Evolutionary conservation across 2,329 filamentous ascomycete species (phyloP).

Genomic region (Rutstroemia sydowiana): DNA sequence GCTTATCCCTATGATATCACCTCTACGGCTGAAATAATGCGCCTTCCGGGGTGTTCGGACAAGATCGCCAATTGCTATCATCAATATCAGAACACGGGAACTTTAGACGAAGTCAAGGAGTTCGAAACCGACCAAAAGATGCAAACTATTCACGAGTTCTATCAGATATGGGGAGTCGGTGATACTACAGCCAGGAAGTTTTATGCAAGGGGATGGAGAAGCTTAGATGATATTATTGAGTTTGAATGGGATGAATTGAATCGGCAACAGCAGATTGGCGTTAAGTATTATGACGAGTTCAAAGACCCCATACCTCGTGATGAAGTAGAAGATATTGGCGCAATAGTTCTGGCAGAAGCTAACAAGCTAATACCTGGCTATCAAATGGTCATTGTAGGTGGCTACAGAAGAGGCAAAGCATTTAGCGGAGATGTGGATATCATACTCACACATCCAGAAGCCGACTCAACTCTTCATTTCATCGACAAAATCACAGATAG

Average conservation of each 20-base stretch:
- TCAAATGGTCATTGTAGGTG: slow-evolving; percentile 56
- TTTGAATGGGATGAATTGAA: slow-evolving; percentile 68
- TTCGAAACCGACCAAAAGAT: slow-evolving; percentile 54
- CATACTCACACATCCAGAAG: slow-evolving; percentile 71
- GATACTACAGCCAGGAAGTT: slow-evolving; percentile 75
- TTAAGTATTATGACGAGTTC: slow-evolving; percentile 92
- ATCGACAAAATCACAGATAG: slow-evolving; percentile 61
- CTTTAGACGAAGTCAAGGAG: slow-evolving; percentile 55
- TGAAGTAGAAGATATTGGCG: slow-evolving; percentile 66
- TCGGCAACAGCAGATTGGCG: slow-evolving; percentile 82
- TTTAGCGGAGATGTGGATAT: slow-evolving; percentile 78
- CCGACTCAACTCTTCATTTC: slow-evolving; percentile 60
- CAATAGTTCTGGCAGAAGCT: slow-evolving; percentile 58
- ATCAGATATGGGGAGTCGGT: slow-evolving; percentile 88
- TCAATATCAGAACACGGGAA: slow-evolving; percentile 59
- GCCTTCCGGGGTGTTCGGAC: slow-evolving; percentile 69
- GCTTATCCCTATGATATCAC: slow-evolving; percentile 57
- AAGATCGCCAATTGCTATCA: slow-evolving; percentile 74
- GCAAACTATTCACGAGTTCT: slow-evolving; percentile 64
- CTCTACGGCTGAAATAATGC: slow-evolving; percentile 34
- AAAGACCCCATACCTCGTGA: slow-evolving; percentile 58
- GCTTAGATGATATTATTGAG: slow-evolving; percentile 80
- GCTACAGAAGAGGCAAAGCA: slow-evolving; percentile 58
- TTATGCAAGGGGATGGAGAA: slow-evolving; percentile 70
- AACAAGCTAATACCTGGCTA: slow-evolving; percentile 50